Percentiles rank a stretch among this genome's conserved stretches.
These are phyloP conservation scores for Acer saccharum DNA, from an alignment of 345 rosid genomes.

Conservation along the genomic window DNA sequence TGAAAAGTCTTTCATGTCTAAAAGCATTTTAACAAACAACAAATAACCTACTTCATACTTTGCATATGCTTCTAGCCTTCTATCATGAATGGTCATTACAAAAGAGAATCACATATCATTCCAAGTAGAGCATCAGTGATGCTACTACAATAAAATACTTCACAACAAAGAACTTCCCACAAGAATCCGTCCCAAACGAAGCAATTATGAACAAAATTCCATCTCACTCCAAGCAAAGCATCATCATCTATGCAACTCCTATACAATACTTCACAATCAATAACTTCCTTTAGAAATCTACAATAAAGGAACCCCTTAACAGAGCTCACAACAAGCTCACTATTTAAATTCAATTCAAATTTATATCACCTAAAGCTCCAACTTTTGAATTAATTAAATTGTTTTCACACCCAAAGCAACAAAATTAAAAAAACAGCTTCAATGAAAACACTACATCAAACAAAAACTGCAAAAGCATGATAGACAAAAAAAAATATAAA, in stretches of 20 bases:
- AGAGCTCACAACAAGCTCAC: neutral
- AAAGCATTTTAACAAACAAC: neutral
- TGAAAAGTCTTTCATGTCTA: neutral
- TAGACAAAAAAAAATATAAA: too few species aligned
- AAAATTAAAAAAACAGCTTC: too few species aligned
- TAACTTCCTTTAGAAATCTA: neutral
- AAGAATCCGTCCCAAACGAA: too few species aligned
- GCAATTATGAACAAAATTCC: neutral
- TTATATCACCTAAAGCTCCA: too few species aligned
- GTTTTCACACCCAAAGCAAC: too few species aligned
- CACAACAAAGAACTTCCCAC: neutral
- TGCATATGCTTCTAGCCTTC: neutral
- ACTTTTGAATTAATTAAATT: too few species aligned
- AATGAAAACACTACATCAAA: too few species aligned
- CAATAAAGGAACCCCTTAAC: neutral
- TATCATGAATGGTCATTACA: neutral
- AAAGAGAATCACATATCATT: neutral
- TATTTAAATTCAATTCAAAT: too few species aligned
- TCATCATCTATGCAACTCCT: neutral
- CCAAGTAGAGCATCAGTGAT: neutral
- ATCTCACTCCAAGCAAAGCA: neutral
- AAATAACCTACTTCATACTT: neutral
- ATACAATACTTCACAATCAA: neutral
- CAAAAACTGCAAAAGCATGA: too few species aligned
- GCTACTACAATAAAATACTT: neutral